Percentiles rank a stretch among this genome's conserved stretches.
phyloP scores from a whole-genome alignment of 352 stramenopile species.

The Proteromonas lacertae region DNA sequence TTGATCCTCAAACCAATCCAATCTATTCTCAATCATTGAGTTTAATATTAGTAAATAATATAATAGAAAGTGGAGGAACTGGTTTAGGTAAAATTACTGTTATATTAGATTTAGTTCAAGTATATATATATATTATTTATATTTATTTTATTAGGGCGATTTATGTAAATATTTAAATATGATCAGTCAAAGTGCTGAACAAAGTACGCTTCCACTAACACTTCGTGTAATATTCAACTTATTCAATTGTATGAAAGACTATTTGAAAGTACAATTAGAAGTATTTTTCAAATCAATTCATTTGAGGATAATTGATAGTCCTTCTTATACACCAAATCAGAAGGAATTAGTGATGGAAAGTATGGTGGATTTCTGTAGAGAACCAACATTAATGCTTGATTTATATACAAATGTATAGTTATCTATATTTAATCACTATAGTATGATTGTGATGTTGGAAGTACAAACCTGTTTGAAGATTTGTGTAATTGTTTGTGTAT shows the following conservation, averaged over 20 bases:
- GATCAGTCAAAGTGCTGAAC: conserved; percentile 68
- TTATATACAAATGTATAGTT: conserved; percentile 95
- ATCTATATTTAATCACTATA: conserved; percentile 1
- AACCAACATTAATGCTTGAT: conserved; percentile 81
- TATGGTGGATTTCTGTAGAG: conserved; percentile 79
- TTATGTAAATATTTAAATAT: conserved; percentile 81
- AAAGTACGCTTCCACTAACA: conserved; percentile 50
- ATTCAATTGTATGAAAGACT: conserved; percentile 92
- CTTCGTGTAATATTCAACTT: conserved; percentile 93
- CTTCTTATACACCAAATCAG: conserved; percentile 6
- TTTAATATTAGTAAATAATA: too few relatives aligned
- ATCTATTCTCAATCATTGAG: too few relatives aligned
- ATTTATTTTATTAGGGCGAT: too few relatives aligned
- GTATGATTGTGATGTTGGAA: conserved; percentile 95
- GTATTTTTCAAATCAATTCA: conserved; percentile 91
- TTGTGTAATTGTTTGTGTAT: too few relatives aligned
- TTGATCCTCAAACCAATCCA: too few relatives aligned
- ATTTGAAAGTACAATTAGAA: conserved; percentile 91
- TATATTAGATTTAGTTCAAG: too few relatives aligned
- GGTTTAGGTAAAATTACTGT: too few relatives aligned
- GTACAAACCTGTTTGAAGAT: conserved; percentile 95
- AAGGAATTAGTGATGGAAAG: conserved; percentile 54
- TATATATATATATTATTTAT: too few relatives aligned
- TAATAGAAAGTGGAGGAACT: too few relatives aligned
- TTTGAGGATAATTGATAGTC: conserved; percentile 56